Evolutionary conservation across 257 asterid genomes (phyloP), one percentile per base, ranked within the genome.

Genomic region (Solanum pimpinellifolium): DNA sequence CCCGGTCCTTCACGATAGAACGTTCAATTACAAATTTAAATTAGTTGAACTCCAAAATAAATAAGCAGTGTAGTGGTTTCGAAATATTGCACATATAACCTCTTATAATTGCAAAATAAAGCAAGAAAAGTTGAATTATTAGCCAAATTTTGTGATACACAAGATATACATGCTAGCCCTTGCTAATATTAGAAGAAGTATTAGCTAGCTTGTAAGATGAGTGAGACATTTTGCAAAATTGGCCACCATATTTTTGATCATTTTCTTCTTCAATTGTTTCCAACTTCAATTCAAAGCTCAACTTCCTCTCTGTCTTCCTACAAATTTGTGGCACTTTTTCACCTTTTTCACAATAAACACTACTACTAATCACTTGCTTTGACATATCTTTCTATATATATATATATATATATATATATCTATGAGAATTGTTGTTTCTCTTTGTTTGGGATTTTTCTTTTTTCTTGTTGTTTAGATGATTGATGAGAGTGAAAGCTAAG

Each of bases 271-370:
- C 60, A 76, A 76, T 76, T 23, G 83, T 76, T 76, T 76, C 83
- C 83, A 76, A 76, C 83, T 76, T 76, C 60, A 76, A 42, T 75
- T 74, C 84, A 78, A 78, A 78, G 65, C 65, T 46, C 25, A 78
- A 11, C n/a, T 78, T 78, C 84, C 84, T 78, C 25, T 78, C 84
- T 27, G 39, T 44, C 84, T 59, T 78, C 65, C 25, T 27, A 31
- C 65, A 46, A 46, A 46, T 27, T 78, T 60, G 14, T 46, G 65
- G 41, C 9, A 78, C 39, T 47, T 78, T 46, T 15, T 78, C 84
- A 39, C 15, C 82, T 39, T 21, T 74, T 44, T 13, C 31, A 52
- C 82, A 37, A 44, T 8, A 15, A 78, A 9, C 59, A 46, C 41
- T 46, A 78, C 6, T 23, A 75, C 59, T 44, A 9, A 5, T 78